A percentile compares a stretch with the other conserved stretches of the same genome.
phyloP scores from a whole-genome alignment of 2,329 filamentous ascomycete genomes.

The Penicillium sp. region DNA sequence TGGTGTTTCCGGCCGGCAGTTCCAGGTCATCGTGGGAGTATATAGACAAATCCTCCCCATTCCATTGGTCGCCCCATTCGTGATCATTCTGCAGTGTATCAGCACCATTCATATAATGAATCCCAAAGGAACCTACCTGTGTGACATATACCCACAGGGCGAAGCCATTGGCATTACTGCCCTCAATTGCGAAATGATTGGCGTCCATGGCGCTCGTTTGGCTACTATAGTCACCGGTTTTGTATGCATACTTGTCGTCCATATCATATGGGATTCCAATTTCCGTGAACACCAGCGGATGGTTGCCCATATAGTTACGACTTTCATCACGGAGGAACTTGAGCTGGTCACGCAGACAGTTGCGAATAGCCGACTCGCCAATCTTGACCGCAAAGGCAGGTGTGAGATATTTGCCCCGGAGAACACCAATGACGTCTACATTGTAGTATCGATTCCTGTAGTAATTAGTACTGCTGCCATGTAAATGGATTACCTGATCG shows the following conservation, averaged over 20 bases:
- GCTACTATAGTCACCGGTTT: conserved; percentile 90
- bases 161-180: conserved; percentile 77
- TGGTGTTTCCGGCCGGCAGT: conserved; percentile 40
- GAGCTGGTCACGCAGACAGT: conserved; percentile 87
- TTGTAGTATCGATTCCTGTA: conserved; percentile 86
- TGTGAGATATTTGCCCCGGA: conserved; percentile 82
- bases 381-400: conserved; percentile 91
- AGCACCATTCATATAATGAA: not conserved
- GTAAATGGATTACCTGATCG: not conserved
- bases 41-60: conserved; percentile 93
- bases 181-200: conserved; percentile 90
- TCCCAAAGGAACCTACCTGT: conserved; percentile 49
- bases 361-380: conserved; percentile 89
- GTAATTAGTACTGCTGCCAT: conserved; percentile 11
- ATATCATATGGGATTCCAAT: conserved; percentile 99
- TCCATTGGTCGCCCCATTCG: conserved; percentile 89
- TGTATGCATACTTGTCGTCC: conserved; percentile 94
- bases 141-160: conserved; percentile 85
- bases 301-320: conserved; percentile 79
- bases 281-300: conserved; percentile 87
- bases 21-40: conserved; percentile 77
- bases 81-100: conserved; percentile 69
- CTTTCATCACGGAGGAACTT: conserved; percentile 81
- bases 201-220: conserved; percentile 92
- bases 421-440: conserved; percentile 87